Evolutionary conservation across 2,329 filamentous ascomycete species (phyloP), one percentile per base, ranked within the genome.

Genomic region (Ceratocystiopsis brevicomis): DNA sequence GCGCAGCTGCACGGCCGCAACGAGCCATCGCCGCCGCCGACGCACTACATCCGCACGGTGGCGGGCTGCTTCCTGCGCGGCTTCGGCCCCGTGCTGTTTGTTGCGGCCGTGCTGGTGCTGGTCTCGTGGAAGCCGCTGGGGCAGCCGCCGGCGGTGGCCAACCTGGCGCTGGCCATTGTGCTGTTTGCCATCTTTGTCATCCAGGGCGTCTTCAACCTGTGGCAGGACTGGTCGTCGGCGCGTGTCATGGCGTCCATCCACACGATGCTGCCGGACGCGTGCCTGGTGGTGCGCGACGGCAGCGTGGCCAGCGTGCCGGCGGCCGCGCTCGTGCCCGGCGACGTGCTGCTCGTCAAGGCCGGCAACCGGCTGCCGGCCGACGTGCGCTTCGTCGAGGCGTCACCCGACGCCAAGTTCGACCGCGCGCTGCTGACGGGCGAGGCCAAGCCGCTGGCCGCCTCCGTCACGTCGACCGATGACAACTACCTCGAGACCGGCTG

Each of bases 201-300:
- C 37, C 74, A 80, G 52, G 81, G 78, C 15, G 70, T 64, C 3
- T 86, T 85, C 60, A 77, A 77, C 53, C 70, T 71, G 53, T 80
- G 69, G 64, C 74, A 78, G 53, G 81, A 87, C 55, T 87, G 80
- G 72, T 83, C 79, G 2, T 81, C 78, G 0, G 79, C 73, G 1
- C 65, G 76, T 6, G 80, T 85, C 44, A 87, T 87, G 82, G 72
- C 75, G 16, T 83, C 78, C 0, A 87, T 87, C 55, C 81, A 77
- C 40, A 78, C 71, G 16, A 82, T 87, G 80, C 65, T 87, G n/a
- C 81, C 81, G 0, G 80, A 84, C 51, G 67, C 75, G 46, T 83
- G 77, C 51, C 62, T 76, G 21, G 66, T 81, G 9, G 59, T 80
- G 8, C 71, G 81, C 17, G 71, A 81, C 49, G 69, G 74, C 1